Base-by-base conservation (phyloP, 768 basidiomycete species). In the Chalciporus sphaerocephalus region DNA sequence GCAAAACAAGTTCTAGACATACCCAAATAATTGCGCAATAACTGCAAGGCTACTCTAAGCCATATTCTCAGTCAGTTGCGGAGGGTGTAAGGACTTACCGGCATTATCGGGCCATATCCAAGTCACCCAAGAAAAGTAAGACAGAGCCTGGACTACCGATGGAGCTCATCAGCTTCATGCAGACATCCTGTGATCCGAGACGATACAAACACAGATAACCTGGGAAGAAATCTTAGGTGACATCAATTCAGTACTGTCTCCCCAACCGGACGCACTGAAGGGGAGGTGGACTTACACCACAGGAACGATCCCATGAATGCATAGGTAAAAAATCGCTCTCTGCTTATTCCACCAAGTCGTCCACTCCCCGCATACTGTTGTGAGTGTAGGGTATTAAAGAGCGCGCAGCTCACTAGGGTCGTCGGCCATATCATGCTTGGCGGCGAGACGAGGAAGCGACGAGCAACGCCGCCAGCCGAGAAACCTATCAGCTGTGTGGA, bases 401-500 rank as follows among this genome's bases (percentile, higher is more conserved):
- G 57, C 2, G 86, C 83, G 53, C 87, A 88, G 12, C 75, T 80
- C 33, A 89, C 85, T 17, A 91, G 74, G 47, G 85, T 83, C 17
- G 71, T 66, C 0, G 88, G 88, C 88, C 88, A 91, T 60, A 90
- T 85, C 85, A 70, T 65, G 24, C 62, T 64, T 3, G 64, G 22
- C 52, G 71, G 90, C 53, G 54, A 79, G 58, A 70, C 88, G 28
- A 91, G 74, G 74, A 90, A 90, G 10, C 88, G 81, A 23, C 84
- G 79, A 6, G 76, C 75, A 28, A 87, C 66, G 12, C 87, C 87
- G 35, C 88, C 89, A 44, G 90, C 80, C 4, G 87, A 89, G 70
- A 91, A 91, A 11, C 90, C 87, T 43, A 90, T 87, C 44, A 88
- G 68, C 56, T 85, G 83, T 1, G 82, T 81, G 23, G 79, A 83